Evolutionary conservation across 306 rosid species (phyloP), one percentile per base, ranked within the genome.

Genomic region (Ormosia semicastrata): DNA sequence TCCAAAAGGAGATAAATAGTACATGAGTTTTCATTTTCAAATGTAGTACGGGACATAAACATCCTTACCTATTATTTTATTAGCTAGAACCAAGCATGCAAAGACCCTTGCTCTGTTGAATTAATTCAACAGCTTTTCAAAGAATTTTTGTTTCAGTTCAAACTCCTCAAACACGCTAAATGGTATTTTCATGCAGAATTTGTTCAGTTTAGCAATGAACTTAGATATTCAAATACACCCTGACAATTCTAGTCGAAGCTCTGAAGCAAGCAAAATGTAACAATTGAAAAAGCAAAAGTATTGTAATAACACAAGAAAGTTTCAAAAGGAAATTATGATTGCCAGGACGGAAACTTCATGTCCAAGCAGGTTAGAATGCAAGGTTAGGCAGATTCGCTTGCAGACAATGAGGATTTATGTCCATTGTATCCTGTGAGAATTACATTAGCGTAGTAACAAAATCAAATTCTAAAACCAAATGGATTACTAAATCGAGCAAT

Each of bases 261-360:
- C 13, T 33, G 57, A 73, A 47, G 65, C 62, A 44, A 44, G 8
- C 44, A 74, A 43, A 14, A 82, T 32, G 15, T 9, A 56, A 67
- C 15, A 71, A 56, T 44, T 72, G 49, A 15, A 66, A 57, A 24
- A 60, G 68, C 13, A 59, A 15, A 12, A 18, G 17, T 39, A 44
- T 39, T 2, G 17, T 3, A 49, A 80, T 11, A 66, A 76, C 58
- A 50, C 12, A 76, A 24, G 60, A 24, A 24, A 24, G 24, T 24
- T 40, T 24, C 24, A 24, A 15, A 66, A 63, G 66, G 24, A 24
- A 24, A 24, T 0, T 39, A 18, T 41, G 41, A 81, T 60, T 33
- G 75, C 41, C 49, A 34, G 63, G 29, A 64, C 4, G 33, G 75
- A 49, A 77, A 43, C 30, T 75, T 77, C 75, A 71, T 41, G 71